Evolutionary conservation across 371 early-diverging fungal genomes (phyloP).

Genomic region (Conidiobolus incongruus): DNA sequence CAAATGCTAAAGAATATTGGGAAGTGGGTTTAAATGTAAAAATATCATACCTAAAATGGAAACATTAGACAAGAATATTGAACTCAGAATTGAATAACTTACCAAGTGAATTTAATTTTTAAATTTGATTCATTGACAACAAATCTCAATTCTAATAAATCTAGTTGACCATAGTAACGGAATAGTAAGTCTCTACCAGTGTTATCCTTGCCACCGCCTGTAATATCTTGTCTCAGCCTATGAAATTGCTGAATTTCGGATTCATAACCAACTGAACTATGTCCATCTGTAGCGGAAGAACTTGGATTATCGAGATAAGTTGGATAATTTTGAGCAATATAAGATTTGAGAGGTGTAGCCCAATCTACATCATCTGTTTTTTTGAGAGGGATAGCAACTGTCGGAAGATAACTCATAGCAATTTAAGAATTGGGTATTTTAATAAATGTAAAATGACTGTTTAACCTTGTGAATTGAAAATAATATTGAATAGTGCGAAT

Average conservation of each 20-base stretch:
- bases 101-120: conserved; percentile 76
- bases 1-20: conserved; percentile 85
- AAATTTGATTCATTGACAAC: conserved; percentile 77
- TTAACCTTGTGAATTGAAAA: too few relatives aligned
- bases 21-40: conserved; percentile 35
- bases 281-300: conserved; percentile 48
- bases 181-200: conserved; percentile 83
- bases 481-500: too few relatives aligned
- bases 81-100: too few relatives aligned
- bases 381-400: conserved; percentile 41
- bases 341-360: conserved; percentile 48
- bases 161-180: conserved; percentile 88
- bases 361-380: conserved; percentile 80
- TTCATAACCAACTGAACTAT: too few relatives aligned
- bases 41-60: conserved; percentile 48
- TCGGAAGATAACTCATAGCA: too few relatives aligned
- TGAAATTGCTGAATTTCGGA: conserved; percentile 71
- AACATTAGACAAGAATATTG: neutral
- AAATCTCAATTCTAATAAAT: conserved; percentile 80
- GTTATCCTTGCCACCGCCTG: conserved; percentile 75
- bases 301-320: conserved; percentile 83
- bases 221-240: conserved; percentile 81
- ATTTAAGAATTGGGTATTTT: too few relatives aligned
- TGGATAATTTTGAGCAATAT: conserved; percentile 57
- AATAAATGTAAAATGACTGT: too few relatives aligned